Evolutionary conservation across 208 protist genomes (phyloP).

Genomic region (Trypanosoma avium): DNA sequence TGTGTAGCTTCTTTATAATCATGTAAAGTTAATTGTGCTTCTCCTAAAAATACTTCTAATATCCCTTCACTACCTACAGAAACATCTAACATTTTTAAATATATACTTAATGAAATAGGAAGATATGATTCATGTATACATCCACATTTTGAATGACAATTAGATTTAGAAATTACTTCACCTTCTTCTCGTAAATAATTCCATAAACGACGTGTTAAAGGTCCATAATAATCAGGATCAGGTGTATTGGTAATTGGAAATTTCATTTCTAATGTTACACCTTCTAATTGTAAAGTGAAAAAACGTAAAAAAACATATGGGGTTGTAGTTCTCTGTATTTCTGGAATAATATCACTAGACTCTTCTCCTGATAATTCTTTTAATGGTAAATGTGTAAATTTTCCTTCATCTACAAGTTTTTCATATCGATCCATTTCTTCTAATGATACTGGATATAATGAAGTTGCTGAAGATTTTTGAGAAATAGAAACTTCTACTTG

Average conservation of each 20-base stretch:
- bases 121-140: slow-evolving; percentile 24
- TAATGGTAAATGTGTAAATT: slow-evolving; percentile 4
- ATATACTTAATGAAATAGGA: slow-evolving; percentile 26
- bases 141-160: neutral
- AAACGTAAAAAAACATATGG: slow-evolving; percentile 25
- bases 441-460: neutral
- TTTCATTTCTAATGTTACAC: slow-evolving; percentile 24
- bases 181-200: slow-evolving; percentile 19
- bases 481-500: neutral
- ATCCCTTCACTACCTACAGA: slow-evolving; percentile 23
- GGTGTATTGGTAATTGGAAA: slow-evolving; percentile 17
- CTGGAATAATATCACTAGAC: neutral
- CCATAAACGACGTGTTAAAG: slow-evolving; percentile 28
- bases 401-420: neutral
- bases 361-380: slow-evolving; percentile 8
- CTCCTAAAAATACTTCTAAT: slow-evolving; percentile 22
- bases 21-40: slow-evolving; percentile 24
- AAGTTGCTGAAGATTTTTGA: neutral
- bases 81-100: slow-evolving; percentile 20
- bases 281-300: slow-evolving; percentile 25
- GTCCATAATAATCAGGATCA: slow-evolving; percentile 30
- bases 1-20: slow-evolving; percentile 24
- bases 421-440: slow-evolving; percentile 14
- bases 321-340: slow-evolving; percentile 6
- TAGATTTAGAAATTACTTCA: neutral